phyloP scores from a whole-genome alignment of 768 basidiomycete species.

The Xerocomus brunneocitrinus region DNA sequence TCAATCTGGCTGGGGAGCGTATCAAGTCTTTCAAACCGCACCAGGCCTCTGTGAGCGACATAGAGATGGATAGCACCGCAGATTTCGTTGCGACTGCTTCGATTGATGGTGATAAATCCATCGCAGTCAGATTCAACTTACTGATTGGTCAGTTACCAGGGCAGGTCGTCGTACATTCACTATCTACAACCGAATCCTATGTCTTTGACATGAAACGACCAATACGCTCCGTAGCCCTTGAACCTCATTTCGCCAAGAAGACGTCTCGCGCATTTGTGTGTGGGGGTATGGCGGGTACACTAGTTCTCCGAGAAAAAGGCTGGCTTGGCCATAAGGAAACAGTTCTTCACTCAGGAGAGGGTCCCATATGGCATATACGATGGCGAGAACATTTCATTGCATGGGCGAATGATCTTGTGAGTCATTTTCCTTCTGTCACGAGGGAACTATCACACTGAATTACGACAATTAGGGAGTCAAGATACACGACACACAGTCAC shows the following conservation, averaged over 20 bases:
- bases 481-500: constrained; percentile 80
- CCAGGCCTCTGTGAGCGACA: constrained; percentile 79
- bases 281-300: constrained; percentile 85
- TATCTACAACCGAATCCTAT: constrained; percentile 75
- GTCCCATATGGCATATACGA: constrained; percentile 88
- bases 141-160: constrained; percentile 46
- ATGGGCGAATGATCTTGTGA: constrained; percentile 91
- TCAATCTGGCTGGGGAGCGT: constrained; percentile 72
- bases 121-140: constrained; percentile 50
- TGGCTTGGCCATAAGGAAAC: constrained; percentile 96
- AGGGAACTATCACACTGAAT: not conserved
- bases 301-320: constrained; percentile 90
- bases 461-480: constrained; percentile 69
- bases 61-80: constrained; percentile 75
- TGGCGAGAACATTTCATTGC: constrained; percentile 88
- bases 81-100: constrained; percentile 93
- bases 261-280: constrained; percentile 78
- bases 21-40: constrained; percentile 92
- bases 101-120: constrained; percentile 69
- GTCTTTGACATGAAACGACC: constrained; percentile 89
- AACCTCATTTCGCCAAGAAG: constrained; percentile 83
- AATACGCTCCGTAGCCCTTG: constrained; percentile 83
- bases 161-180: constrained; percentile 83
- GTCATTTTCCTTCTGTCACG: constrained; percentile 19
- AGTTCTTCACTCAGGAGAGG: constrained; percentile 76